Base-by-base conservation (phyloP, 768 basidiomycete species). In the Tylopilus vinaceipallidus region DNA sequence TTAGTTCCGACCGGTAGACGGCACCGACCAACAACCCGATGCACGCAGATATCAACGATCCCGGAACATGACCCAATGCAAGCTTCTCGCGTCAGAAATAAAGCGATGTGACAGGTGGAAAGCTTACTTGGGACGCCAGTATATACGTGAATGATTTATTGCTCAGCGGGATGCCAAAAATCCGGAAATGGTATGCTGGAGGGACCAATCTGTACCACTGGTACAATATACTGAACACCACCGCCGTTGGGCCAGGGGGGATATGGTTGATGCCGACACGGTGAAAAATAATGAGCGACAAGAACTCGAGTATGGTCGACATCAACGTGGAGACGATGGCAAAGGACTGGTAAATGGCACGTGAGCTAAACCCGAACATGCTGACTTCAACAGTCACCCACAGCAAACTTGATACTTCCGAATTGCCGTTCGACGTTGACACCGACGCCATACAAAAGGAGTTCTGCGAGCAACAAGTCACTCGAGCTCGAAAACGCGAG, bases 381-480 rank as follows among this genome's bases (percentile, higher is more conserved):
- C 11, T 34, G 19, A 12, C 29, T 22, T 46, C 19, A 45, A 23
- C n/a, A 39, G 40, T 27, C 12, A 66, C 83, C 68, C 56, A 93
- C 91, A 26, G 90, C 91, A 69, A 80, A 97, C 67, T 97, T 97
- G 49, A 87, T 68, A 47, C 84, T 84, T 11, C 95, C 94, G 61
- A 92, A 97, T 35, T 83, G 81, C 45, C 95, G 80, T 61, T 98
- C 95, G 26, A 95, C 75, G 22, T 77, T 78, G 2, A 90, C 65
- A 3, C 79, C 82, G 17, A 82, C 74, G 60, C 83, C 82, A 69
- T 85, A 94, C 1, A 95, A 68, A 5, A 93, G 51, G 22, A 95
- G 56, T 52, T 87, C 82, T 0, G 81, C 83, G 36, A 97, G 65
- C 49, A 97, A 77, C 29, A 98, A 76, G 60, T 95, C 91, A 47